Evolutionary conservation across 1,284 basidiomycete species (phyloP).

Genomic region (Apiotrichum porosum): DNA sequence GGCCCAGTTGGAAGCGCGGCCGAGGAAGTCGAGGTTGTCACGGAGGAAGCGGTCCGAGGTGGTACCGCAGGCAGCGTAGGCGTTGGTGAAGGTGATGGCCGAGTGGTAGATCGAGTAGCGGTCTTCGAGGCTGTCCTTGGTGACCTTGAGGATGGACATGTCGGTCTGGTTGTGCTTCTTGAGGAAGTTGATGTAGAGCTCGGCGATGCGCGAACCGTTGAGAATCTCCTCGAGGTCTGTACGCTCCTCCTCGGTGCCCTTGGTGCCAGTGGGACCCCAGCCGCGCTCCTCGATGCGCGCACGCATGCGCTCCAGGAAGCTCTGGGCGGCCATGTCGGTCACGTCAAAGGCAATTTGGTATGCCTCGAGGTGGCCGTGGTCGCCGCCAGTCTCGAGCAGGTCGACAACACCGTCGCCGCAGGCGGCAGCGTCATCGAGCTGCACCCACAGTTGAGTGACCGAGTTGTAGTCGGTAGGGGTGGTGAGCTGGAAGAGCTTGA

Average conservation of each 20-base stretch:
- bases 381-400: constrained; percentile 41
- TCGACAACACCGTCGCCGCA: constrained; percentile 36
- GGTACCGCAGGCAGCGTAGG: constrained; percentile 92
- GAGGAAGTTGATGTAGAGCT: constrained; percentile 88
- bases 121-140: constrained; percentile 84
- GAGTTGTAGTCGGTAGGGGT: constrained; percentile 65
- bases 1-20: constrained; percentile 89
- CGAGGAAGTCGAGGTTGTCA: constrained; percentile 92
- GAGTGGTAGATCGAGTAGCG: constrained; percentile 95
- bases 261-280: constrained; percentile 43
- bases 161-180: constrained; percentile 90
- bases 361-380: constrained; percentile 61
- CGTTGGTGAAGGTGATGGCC: constrained; percentile 88
- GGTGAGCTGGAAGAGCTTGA: constrained; percentile 71
- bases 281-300: constrained; percentile 31
- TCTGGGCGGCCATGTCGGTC: constrained; percentile 85
- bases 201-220: constrained; percentile 80
- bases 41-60: constrained; percentile 87
- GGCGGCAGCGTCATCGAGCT: constrained; percentile 69
- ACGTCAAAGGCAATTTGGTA: constrained; percentile 94
- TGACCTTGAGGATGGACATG: constrained; percentile 81
- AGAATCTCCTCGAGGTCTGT: constrained; percentile 55
- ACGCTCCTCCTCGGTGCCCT: constrained; percentile 59
- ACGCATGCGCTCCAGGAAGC: constrained; percentile 70
- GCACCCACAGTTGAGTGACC: constrained; percentile 81